Evolutionary conservation across 169 alveolate genomes (phyloP).

Genomic region (Eimeria maxima): DNA sequence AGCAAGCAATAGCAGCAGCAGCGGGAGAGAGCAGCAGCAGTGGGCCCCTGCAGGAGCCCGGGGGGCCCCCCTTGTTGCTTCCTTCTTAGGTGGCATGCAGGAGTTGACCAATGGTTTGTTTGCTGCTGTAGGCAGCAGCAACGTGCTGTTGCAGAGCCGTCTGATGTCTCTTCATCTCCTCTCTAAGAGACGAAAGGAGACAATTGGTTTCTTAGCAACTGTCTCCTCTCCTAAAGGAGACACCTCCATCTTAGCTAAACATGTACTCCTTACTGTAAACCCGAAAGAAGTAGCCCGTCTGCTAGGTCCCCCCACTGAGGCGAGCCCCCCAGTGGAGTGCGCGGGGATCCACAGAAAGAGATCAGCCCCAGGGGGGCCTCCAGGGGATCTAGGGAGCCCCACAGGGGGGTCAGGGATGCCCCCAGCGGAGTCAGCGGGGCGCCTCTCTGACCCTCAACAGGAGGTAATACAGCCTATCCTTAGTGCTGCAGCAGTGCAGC

Average conservation of each 20-base stretch:
- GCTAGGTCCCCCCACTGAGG: neutral
- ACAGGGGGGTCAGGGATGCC: neutral
- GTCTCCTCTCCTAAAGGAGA: slow-evolving; percentile 29
- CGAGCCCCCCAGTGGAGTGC: slow-evolving; percentile 13
- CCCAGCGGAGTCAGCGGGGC: too few species aligned
- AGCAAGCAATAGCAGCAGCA: neutral
- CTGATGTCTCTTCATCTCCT: neutral
- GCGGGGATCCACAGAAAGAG: neutral
- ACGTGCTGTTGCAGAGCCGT: neutral
- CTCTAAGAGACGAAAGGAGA: neutral
- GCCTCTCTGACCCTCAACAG: neutral
- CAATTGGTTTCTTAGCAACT: slow-evolving; percentile 29
- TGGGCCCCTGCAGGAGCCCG: neutral
- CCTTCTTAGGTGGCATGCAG: slow-evolving; percentile 55
- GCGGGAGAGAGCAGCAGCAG: neutral
- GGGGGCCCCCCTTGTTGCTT: slow-evolving; percentile 55
- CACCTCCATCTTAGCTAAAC: neutral
- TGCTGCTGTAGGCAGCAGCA: neutral
- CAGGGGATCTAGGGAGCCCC: slow-evolving; percentile 22
- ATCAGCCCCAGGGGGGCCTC: slow-evolving; percentile 28
- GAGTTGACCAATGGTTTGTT: neutral
- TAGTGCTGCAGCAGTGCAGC: neutral
- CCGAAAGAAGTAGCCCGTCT: slow-evolving; percentile 1
- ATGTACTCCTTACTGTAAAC: slow-evolving; percentile 55
- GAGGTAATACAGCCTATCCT: neutral